Evolutionary conservation across 1,139 yeast genomes (phyloP), one percentile per base, ranked within the genome.

Genomic region (Waltiozyma sp.): DNA sequence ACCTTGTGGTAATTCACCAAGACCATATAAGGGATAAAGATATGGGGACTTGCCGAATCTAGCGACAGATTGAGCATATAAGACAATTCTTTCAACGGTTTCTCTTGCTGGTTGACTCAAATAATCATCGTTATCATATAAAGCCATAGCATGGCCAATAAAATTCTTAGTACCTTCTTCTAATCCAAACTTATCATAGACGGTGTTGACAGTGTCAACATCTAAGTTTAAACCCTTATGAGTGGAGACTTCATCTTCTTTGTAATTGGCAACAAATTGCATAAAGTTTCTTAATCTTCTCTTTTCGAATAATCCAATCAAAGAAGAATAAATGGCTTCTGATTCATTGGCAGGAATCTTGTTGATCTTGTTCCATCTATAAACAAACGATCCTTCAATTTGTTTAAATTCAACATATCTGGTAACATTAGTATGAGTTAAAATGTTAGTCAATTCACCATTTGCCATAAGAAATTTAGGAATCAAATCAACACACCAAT

Each of bases 61-160:
- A 39, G 96, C 93, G 46, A 93, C 95, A 11, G 95, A 85, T 55
- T 85, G 87, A 40, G 87, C 82, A 58, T 91, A 91, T 53, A 91
- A 72, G 44, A 86, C 65, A 49, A 91, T 78, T 62, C 98, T 75
- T 59, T 89, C 93, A 56, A 84, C 77, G 15, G 96, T 81, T 57
- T 91, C 96, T 60, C 96, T 77, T 4, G 96, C 96, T 9, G 95
- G 96, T 63, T 86, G 80, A 51, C 72, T 75, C 58, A 91, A 68
- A 62, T 91, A 91, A 48, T 86, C 91, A 59, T 91, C 98, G 54
- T 88, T 89, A 28, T 94, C 75, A 84, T 95, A 89, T 49, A 91
- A 73, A 8, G 97, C 99, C 98, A 91, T 93, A 16, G 98, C 93
- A 63, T 91, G 98, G 38, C 98, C 99, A 54, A 93, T 85, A 58